phyloP scores from a whole-genome alignment of 345 rosid genomes.

The Citrus inodora region DNA sequence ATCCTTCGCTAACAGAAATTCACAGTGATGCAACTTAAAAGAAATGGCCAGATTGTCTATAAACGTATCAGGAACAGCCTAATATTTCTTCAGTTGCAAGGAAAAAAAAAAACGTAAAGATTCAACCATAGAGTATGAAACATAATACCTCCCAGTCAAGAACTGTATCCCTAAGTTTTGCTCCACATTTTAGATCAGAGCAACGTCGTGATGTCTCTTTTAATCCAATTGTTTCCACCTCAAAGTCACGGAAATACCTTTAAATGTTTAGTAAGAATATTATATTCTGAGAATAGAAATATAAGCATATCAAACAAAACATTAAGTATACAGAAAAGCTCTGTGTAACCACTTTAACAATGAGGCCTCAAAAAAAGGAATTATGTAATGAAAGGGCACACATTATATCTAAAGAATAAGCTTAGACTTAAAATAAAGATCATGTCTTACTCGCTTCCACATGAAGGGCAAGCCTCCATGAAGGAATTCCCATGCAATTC shows the following conservation, averaged over 20 bases:
- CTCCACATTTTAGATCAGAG: constrained; percentile 60
- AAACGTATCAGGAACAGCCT: background rate
- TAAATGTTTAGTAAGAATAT: constrained; percentile 14
- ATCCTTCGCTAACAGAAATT: background rate
- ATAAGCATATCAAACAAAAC: background rate
- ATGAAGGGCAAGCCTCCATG: constrained; percentile 85
- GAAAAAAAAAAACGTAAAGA: background rate
- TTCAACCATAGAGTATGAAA: background rate
- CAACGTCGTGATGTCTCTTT: constrained; percentile 91
- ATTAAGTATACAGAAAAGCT: background rate
- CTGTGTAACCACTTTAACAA: background rate
- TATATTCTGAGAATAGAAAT: background rate
- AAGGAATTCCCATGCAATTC: constrained; percentile 95
- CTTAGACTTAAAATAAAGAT: constrained; percentile 4
- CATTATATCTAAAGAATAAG: background rate
- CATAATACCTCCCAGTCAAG: constrained; percentile 94
- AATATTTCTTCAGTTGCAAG: background rate
- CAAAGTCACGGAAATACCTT: constrained; percentile 94
- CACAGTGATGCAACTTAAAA: background rate
- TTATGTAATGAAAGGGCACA: background rate
- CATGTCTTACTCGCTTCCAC: constrained; percentile 73
- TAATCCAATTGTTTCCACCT: constrained; percentile 91
- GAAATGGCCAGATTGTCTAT: background rate
- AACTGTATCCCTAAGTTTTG: constrained; percentile 88
- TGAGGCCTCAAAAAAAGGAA: background rate